Percentiles rank a stretch among this genome's conserved stretches.
These are phyloP conservation scores for Kwoniella sp. DNA, from an alignment of 768 basidiomycete species.

Conservation along the genomic window DNA sequence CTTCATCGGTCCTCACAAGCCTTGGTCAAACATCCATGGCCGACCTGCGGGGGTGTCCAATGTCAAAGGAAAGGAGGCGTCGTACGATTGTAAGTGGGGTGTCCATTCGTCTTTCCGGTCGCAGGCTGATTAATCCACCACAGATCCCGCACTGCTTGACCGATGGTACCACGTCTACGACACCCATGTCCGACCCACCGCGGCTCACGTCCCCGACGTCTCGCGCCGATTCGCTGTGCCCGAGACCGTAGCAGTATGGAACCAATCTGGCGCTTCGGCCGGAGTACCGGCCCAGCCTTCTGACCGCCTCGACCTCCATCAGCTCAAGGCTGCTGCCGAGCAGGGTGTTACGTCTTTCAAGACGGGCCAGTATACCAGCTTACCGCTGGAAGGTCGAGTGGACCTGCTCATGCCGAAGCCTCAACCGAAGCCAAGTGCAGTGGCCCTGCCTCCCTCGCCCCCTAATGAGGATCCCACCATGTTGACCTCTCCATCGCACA, in stretches of 20 bases:
- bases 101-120: neutral
- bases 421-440: slow-evolving; percentile 16
- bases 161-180: slow-evolving; percentile 91
- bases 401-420: slow-evolving; percentile 70
- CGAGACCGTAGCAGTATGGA: slow-evolving; percentile 73
- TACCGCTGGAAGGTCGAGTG: slow-evolving; percentile 83
- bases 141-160: slow-evolving; percentile 65
- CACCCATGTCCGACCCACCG: slow-evolving; percentile 68
- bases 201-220: slow-evolving; percentile 43
- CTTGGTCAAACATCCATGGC: slow-evolving; percentile 74
- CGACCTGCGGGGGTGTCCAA: slow-evolving; percentile 59
- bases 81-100: slow-evolving; percentile 46
- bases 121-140: neutral
- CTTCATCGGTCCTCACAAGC: slow-evolving; percentile 85
- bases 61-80: slow-evolving; percentile 24
- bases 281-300: slow-evolving; percentile 32
- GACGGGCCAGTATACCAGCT: slow-evolving; percentile 69
- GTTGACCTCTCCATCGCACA: slow-evolving; percentile 52
- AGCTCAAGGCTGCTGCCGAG: slow-evolving; percentile 54
- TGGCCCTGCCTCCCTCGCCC: slow-evolving; percentile 18
- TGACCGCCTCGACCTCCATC: slow-evolving; percentile 59
- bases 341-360: slow-evolving; percentile 57
- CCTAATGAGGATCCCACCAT: slow-evolving; percentile 45
- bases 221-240: slow-evolving; percentile 58
- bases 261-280: slow-evolving; percentile 50